Evolutionary conservation across 148 eudicot genomes (phyloP).

Genomic region (Fallopia convolvulus): DNA sequence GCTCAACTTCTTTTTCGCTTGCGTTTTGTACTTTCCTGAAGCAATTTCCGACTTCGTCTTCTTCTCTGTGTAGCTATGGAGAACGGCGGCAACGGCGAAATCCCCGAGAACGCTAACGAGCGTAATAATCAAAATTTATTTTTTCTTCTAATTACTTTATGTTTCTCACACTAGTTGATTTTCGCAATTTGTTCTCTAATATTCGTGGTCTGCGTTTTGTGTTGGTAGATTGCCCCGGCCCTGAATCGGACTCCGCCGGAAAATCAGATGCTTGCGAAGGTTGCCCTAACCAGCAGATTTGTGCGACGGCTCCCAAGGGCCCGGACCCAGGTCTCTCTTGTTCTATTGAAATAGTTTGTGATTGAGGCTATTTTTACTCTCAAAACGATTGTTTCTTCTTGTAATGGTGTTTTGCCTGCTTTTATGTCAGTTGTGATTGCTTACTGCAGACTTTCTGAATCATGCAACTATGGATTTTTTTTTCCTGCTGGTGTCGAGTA

Average conservation of each 20-base stretch:
- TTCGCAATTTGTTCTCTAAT: not conserved
- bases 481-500: not conserved
- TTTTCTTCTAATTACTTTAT: not conserved
- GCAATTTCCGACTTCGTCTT: not conserved
- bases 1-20: not conserved
- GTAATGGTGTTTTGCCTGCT: not conserved
- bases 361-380: not conserved
- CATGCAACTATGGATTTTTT: no score
- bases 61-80: slow-evolving; percentile 29
- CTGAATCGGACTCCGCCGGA: slow-evolving; percentile 77
- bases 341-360: not conserved
- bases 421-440: not conserved
- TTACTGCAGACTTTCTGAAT: not conserved
- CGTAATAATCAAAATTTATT: slow-evolving; percentile 25
- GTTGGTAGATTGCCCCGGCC: slow-evolving; percentile 74
- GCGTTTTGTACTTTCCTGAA: not conserved
- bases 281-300: slow-evolving; percentile 84
- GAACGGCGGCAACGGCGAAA: slow-evolving; percentile 36
- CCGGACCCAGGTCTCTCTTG: slow-evolving; percentile 72
- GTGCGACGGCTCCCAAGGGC: slow-evolving; percentile 93
- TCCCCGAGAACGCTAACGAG: slow-evolving; percentile 78
- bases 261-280: slow-evolving; percentile 79
- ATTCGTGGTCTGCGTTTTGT: not conserved
- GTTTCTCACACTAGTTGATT: not conserved
- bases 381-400: not conserved